Percentiles rank a stretch among this genome's conserved stretches.
Conservation (phyloP, 371 early-diverging fungal species). For the Encephalitozoon cuniculi region DNA sequence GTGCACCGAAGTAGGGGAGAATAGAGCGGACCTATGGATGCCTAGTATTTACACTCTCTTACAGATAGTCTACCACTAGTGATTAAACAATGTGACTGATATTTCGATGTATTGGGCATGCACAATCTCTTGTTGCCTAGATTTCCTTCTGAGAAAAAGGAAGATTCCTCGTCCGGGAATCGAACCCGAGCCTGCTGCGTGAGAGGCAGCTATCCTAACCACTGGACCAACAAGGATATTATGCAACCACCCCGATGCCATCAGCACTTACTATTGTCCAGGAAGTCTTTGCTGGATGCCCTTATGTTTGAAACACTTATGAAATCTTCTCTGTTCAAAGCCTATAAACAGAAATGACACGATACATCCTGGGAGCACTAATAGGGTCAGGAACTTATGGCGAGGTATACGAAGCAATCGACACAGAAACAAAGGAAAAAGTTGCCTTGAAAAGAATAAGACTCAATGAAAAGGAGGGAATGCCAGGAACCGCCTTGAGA, state of each 20-base stretch:
- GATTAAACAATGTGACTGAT: background rate
- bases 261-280: background rate
- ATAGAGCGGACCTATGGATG: conserved; percentile 22
- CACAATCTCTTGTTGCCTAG: background rate
- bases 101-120: background rate
- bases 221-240: conserved; percentile 47
- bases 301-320: background rate
- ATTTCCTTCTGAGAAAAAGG: background rate
- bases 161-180: conserved; percentile 50
- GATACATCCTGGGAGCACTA: conserved; percentile 55
- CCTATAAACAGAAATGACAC: conserved; percentile 47
- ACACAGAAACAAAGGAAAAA: conserved; percentile 49
- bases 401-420: conserved; percentile 58
- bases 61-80: conserved; percentile 22
- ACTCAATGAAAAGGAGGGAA: conserved; percentile 59
- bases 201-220: conserved; percentile 45
- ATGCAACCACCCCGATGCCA: background rate
- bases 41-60: conserved; percentile 15
- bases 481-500: conserved; percentile 69
- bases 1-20: background rate
- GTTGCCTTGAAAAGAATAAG: conserved; percentile 61
- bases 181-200: conserved; percentile 48
- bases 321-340: background rate
- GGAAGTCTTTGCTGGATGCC: background rate
- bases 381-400: conserved; percentile 62